Base-by-base conservation (phyloP, 2,329 filamentous ascomycete genomes). In the Rutstroemia sydowiana region DNA sequence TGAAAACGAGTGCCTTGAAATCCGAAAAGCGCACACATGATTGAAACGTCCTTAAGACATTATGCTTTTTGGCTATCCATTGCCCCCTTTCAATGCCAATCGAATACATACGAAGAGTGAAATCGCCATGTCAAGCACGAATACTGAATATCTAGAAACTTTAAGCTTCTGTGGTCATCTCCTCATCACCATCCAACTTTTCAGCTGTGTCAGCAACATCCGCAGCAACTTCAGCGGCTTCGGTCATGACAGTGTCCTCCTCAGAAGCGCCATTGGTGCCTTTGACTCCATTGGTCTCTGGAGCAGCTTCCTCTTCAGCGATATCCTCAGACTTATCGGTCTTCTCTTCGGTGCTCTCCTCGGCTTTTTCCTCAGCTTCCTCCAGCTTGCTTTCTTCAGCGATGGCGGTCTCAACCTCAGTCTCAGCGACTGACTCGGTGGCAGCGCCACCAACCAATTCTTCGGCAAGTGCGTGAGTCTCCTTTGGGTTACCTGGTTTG, bases 391-490 rank as follows among this genome's bases (percentile, higher is more conserved):
- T 14, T 7, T 46, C 16, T 6, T 37, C 46, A 13, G 46, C 1
- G 16, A 26, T 11, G n/a, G 26, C 45, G 16, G 23, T 39, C 10
- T 23, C 26, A 9, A 10, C 31, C 23, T n/a, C 45, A 26, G 23
- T 39, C 10, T 23, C 26, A 9, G 11, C 31, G 20, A 59, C 55
- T 18, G 52, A 39, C 37, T 63, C 59, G 37, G 53, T 52, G n/a
- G 47, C 53, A 37, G 34, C 44, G 34, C 71, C 63, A 48, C 71
- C 74, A 26, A 91, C 81, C 39, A 95, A 70, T 65, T 81, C 80
- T 73, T 84, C 82, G 20, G 93, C 89, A 21, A 82, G 82, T 14
- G 87, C 81, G 26, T 92, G 77, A 5, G 92, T 96, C 9, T 78
- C 83, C 54, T 81, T 82, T 8, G 92, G 91, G 31, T 86, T 81